These are phyloP conservation scores for Laetiporus sulphureus DNA, from an alignment of 1,284 basidiomycete species.

Conservation along the genomic window DNA sequence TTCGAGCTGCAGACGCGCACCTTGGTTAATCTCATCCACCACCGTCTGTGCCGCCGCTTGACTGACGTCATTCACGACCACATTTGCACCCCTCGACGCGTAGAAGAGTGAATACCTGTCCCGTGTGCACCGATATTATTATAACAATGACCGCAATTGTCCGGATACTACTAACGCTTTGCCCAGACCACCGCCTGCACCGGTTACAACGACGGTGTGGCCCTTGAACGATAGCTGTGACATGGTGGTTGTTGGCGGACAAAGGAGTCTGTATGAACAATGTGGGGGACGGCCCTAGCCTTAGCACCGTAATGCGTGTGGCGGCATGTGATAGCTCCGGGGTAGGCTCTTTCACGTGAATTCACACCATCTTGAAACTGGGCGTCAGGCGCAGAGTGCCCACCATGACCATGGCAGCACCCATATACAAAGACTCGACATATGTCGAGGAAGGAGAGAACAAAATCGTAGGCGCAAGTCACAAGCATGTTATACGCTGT, in stretches of 20 bases:
- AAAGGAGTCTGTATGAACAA: not conserved
- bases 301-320: no score
- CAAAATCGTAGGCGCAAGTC: no score
- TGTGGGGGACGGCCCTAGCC: not conserved
- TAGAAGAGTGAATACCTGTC: slow-evolving; percentile 86
- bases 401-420: no score
- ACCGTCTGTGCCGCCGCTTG: slow-evolving; percentile 86
- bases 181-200: slow-evolving; percentile 93
- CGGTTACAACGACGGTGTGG: slow-evolving; percentile 92
- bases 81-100: slow-evolving; percentile 86
- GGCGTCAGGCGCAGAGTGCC: no score
- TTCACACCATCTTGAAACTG: no score
- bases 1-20: slow-evolving; percentile 52
- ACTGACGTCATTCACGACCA: slow-evolving; percentile 96
- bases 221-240: slow-evolving; percentile 76
- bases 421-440: no score
- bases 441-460: no score
- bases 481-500: not conserved
- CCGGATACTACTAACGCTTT: slow-evolving; percentile 57
- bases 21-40: slow-evolving; percentile 83
- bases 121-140: slow-evolving; percentile 9
- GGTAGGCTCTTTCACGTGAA: no score
- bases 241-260: slow-evolving; percentile 29
- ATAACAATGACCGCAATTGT: not conserved
- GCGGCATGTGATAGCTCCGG: no score